Evolutionary conservation across 495 filamentous ascomycete genomes (phyloP).

Genomic region (Penicillium ochrochloron): DNA sequence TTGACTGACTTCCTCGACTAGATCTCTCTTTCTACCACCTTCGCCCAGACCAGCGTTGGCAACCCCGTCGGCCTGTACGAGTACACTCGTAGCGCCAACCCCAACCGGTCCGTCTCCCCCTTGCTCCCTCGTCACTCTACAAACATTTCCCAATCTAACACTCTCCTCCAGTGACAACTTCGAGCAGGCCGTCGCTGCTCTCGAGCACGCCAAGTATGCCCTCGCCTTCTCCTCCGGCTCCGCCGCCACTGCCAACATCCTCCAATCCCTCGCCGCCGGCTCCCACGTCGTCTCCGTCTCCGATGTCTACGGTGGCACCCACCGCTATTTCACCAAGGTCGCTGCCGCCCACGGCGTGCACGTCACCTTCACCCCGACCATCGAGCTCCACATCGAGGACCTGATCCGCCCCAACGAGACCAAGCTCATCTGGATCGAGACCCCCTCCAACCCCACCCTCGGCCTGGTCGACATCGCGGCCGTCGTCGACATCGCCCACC

Average conservation of each 20-base stretch:
- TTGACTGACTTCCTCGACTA: constrained; percentile 30
- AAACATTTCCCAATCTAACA: neutral
- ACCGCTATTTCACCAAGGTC: constrained; percentile 98
- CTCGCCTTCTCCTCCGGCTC: constrained; percentile 95
- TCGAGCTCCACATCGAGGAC: constrained; percentile 82
- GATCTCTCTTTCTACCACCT: constrained; percentile 96
- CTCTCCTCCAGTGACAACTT: constrained; percentile 70
- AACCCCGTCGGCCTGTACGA: constrained; percentile 85
- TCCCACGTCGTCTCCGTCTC: constrained; percentile 95
- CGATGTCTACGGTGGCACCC: constrained; percentile 97
- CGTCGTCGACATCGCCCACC: constrained; percentile 79
- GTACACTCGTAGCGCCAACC: constrained; percentile 90
- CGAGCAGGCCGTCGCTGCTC: constrained; percentile 84
- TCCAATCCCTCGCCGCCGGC: constrained; percentile 89
- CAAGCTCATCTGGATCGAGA: constrained; percentile 97
- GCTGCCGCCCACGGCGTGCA: constrained; percentile 91
- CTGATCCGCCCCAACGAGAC: constrained; percentile 83
- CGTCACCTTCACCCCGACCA: constrained; percentile 89
- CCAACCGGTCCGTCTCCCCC: constrained; percentile 66
- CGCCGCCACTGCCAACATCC: constrained; percentile 87
- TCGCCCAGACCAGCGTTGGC: constrained; percentile 82
- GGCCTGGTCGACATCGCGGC: constrained; percentile 88
- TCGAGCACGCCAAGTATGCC: constrained; percentile 91
- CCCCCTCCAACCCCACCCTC: constrained; percentile 91
- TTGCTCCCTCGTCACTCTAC: constrained; percentile 2